Evolutionary conservation across 345 rosid genomes (phyloP), one percentile per base, ranked within the genome.

Genomic region (Clausena lansium): DNA sequence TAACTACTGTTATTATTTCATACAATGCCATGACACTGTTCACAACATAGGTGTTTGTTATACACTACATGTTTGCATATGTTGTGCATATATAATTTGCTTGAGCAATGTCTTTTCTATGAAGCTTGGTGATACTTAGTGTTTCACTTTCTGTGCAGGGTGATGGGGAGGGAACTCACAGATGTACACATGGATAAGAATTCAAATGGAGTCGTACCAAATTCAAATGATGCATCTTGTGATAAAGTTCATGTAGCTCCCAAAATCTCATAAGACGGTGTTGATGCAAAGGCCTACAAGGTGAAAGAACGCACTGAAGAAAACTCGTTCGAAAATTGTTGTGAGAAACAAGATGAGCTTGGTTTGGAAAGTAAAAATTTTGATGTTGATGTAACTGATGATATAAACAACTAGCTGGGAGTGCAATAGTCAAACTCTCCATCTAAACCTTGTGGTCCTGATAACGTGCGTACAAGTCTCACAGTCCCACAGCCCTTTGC

Each of bases 151-250:
- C 45, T 17, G 14, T 79, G 87, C 86, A 94, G 97, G 84, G 81
- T 82, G 81, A 95, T 95, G 98, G 98, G 98, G 75, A 88, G 89
- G 83, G 91, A 91, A 75, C 87, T 88, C 75, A 82, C 80, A 62
- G 85, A 83, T 70, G 87, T 87, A 71, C 87, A 84, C 76, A 86
- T 85, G 92, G 95, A 91, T 72, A 87, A 83, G 78, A 93, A 84
- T 67, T 78, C 85, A 2, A 88, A 86, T 67, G 91, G 92, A 60
- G 82, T 78, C 74, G 78, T 73, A 2, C 60, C 70, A 61, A 86
- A 78, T 36, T 38, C 83, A 19, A 85, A 81, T 66, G 83, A 84
- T 20, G 74, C 71, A 20, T 78, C 89, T 58, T 83, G 47, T 65
- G 87, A 81, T 74, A 84, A 88, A 74, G 87, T 77, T 71, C 80